A percentile compares a stretch with the other conserved stretches of the same genome.
phyloP scores from a whole-genome alignment of 768 basidiomycete species.

The Leucocoprinus leucothites region DNA sequence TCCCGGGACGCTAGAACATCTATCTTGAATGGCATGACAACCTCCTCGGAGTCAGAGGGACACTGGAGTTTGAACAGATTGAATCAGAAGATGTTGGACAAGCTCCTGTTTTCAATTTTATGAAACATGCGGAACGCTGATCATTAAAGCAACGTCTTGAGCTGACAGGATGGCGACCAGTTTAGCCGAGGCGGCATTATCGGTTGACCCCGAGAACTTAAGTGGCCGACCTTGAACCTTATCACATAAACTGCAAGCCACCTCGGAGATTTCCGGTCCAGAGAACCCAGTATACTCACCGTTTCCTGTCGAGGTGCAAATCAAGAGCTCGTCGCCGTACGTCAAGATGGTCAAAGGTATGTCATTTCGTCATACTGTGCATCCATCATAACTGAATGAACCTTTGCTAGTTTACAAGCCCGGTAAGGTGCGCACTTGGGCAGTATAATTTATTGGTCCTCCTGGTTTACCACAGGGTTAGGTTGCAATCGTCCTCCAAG shows the following conservation, averaged over 20 bases:
- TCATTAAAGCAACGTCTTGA: too few species aligned
- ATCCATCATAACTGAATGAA: constrained; percentile 14
- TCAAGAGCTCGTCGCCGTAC: constrained; percentile 41
- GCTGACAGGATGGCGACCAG: too few species aligned
- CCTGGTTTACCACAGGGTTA: constrained; percentile 23
- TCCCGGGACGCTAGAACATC: not conserved
- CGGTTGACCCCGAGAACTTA: not conserved
- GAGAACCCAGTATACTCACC: constrained; percentile 22
- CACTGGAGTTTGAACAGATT: too few species aligned
- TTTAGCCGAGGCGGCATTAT: not conserved
- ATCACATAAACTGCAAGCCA: constrained; percentile 38
- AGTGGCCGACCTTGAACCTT: constrained; percentile 26
- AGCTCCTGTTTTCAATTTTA: too few species aligned
- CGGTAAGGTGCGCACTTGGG: constrained; percentile 64
- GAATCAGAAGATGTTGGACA: too few species aligned
- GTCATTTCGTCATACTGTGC: constrained; percentile 14
- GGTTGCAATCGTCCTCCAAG: constrained; percentile 97
- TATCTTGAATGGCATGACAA: not conserved
- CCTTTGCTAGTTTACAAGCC: constrained; percentile 78
- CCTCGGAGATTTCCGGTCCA: constrained; percentile 34
- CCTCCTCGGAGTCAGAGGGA: too few species aligned
- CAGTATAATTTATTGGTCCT: not conserved
- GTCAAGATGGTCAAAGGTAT: constrained; percentile 61
- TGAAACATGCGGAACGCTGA: too few species aligned
- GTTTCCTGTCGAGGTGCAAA: constrained; percentile 27